These are phyloP conservation scores for Athelia psychrophila DNA, from an alignment of 1,284 basidiomycete species.

Conservation along the genomic window DNA sequence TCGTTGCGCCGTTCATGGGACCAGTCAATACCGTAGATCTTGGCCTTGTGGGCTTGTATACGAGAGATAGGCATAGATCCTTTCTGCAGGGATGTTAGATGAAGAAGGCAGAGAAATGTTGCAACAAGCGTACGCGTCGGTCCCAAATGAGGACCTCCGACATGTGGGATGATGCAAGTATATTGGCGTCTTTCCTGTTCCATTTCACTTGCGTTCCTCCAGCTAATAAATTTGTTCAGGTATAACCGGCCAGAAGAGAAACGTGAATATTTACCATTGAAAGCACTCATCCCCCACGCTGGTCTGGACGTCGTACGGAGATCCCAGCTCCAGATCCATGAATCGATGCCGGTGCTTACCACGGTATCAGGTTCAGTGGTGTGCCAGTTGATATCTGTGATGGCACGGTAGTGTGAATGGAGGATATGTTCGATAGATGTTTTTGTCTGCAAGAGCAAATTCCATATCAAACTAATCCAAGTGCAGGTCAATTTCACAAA, in stretches of 20 bases:
- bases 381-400: slow-evolving; percentile 97
- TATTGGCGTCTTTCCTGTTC: slow-evolving; percentile 83
- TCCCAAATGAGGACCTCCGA: slow-evolving; percentile 88
- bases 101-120: neutral
- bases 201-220: slow-evolving; percentile 95
- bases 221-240: slow-evolving; percentile 36
- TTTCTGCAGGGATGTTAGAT: slow-evolving; percentile 52
- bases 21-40: slow-evolving; percentile 98
- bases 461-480: slow-evolving; percentile 81
- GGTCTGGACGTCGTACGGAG: slow-evolving; percentile 63
- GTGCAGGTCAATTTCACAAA: slow-evolving; percentile 4
- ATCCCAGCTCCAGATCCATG: slow-evolving; percentile 91
- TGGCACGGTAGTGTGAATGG: slow-evolving; percentile 86
- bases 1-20: slow-evolving; percentile 71
- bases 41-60: slow-evolving; percentile 79
- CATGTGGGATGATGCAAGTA: slow-evolving; percentile 86
- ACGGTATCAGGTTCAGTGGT: slow-evolving; percentile 77
- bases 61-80: slow-evolving; percentile 80
- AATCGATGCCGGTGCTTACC: slow-evolving; percentile 75
- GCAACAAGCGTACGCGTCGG: slow-evolving; percentile 55
- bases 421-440: slow-evolving; percentile 79
- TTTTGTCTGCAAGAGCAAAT: slow-evolving; percentile 70
- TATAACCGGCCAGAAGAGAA: neutral
- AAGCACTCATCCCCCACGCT: slow-evolving; percentile 61
- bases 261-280: slow-evolving; percentile 51